phyloP scores from a whole-genome alignment of 2,329 filamentous ascomycete genomes.

The Hawksworthiomyces lignivorus region DNA sequence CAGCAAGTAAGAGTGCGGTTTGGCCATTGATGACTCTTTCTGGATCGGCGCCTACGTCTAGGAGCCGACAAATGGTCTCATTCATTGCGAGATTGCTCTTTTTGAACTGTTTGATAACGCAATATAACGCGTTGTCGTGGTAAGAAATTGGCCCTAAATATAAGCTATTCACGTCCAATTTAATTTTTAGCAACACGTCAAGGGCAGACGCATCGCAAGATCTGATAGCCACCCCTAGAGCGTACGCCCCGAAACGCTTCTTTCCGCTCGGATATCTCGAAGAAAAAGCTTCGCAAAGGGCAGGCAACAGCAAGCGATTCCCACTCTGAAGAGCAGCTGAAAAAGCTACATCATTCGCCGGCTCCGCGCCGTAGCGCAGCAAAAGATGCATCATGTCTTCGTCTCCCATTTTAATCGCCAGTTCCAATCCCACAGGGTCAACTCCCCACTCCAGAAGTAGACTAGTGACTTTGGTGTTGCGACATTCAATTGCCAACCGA shows the following conservation, averaged over 20 bases:
- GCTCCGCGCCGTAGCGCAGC: not conserved
- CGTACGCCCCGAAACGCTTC: not conserved
- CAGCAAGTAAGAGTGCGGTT: conserved; percentile 1
- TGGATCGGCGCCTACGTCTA: conserved; percentile 1
- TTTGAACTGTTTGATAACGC: too few relatives aligned
- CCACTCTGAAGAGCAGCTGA: not conserved
- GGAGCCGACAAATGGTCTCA: not conserved
- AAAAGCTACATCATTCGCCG: conserved; percentile 1
- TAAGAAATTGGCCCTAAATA: too few relatives aligned
- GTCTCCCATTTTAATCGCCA: not conserved
- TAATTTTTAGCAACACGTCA: not conserved
- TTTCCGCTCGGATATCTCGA: conserved; percentile 3
- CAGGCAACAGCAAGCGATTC: not conserved
- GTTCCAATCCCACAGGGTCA: not conserved
- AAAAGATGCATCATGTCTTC: conserved; percentile 1
- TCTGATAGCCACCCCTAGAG: not conserved
- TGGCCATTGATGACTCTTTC: not conserved
- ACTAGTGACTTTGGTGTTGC: not conserved
- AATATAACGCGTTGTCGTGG: too few relatives aligned
- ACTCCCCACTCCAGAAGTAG: conserved; percentile 3
- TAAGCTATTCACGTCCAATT: not conserved
- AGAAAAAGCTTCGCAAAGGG: conserved; percentile 2
- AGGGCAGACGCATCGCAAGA: not conserved
- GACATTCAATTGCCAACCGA: not conserved
- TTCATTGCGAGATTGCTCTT: not conserved